These are phyloP conservation scores for Podaxis sp. DNA, from an alignment of 768 basidiomycete species.

Conservation along the genomic window DNA sequence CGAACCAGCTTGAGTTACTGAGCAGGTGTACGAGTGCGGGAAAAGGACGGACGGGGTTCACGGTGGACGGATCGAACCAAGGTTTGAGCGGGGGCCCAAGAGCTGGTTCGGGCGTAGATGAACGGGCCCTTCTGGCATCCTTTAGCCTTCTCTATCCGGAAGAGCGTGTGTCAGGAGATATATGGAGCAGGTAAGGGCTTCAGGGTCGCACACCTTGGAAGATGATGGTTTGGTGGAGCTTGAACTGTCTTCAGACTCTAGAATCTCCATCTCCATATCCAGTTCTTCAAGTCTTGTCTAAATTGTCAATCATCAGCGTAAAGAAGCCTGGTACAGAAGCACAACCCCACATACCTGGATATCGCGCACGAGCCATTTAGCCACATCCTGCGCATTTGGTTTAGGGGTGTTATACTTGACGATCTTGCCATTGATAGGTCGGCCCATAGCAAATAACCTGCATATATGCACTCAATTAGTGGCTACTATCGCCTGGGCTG, in stretches of 20 bases:
- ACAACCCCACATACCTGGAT: not conserved
- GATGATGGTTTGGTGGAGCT: not conserved
- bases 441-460: slow-evolving; percentile 8
- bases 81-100: not conserved
- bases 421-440: slow-evolving; percentile 4
- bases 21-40: too few species aligned
- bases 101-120: not conserved
- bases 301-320: not conserved
- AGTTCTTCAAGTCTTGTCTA: slow-evolving; percentile 2
- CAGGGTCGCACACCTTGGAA: not conserved
- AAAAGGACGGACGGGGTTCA: not conserved
- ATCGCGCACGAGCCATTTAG: slow-evolving; percentile 1
- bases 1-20: not conserved
- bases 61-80: slow-evolving; percentile 1
- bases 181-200: not conserved
- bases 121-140: too few species aligned
- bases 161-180: not conserved
- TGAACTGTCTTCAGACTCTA: not conserved
- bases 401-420: slow-evolving; percentile 4
- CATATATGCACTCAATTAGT: not conserved
- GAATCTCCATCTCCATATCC: slow-evolving; percentile 1
- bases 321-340: not conserved
- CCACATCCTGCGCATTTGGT: slow-evolving; percentile 3
- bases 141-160: not conserved
- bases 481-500: not conserved